These are phyloP conservation scores for Schizophyllum amplum DNA, from an alignment of 1,284 basidiomycete genomes.

Conservation along the genomic window DNA sequence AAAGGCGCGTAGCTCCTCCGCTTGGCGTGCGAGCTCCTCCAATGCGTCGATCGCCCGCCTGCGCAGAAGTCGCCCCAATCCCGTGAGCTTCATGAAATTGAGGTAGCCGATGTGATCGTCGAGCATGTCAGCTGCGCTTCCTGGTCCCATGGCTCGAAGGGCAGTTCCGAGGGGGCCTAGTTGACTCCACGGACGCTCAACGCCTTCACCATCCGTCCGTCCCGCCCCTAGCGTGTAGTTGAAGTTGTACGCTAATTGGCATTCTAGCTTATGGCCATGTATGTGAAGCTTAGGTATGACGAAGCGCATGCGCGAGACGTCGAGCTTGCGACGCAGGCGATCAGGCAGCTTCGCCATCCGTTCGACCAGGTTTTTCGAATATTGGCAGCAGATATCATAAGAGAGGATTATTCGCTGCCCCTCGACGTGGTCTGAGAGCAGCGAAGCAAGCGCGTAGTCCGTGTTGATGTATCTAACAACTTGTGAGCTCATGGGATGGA, in stretches of 20 bases:
- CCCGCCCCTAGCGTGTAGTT: slow-evolving; percentile 15
- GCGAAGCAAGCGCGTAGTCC: slow-evolving; percentile 15
- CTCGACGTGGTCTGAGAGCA: background rate
- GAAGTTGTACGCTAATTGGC: slow-evolving; percentile 17
- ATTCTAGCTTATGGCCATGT: slow-evolving; percentile 14
- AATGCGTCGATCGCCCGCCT: background rate
- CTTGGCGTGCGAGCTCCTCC: background rate
- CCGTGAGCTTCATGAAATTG: slow-evolving; percentile 22
- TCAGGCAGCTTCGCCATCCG: slow-evolving; percentile 7
- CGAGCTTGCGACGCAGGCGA: slow-evolving; percentile 16
- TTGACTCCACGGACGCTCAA: slow-evolving; percentile 13
- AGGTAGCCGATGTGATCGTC: slow-evolving; percentile 21
- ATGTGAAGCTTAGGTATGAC: too few species aligned
- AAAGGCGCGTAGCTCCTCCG: background rate
- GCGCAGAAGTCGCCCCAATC: slow-evolving; percentile 5
- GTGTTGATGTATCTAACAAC: slow-evolving; percentile 19
- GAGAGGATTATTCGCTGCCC: slow-evolving; percentile 8
- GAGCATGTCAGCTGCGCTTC: slow-evolving; percentile 17
- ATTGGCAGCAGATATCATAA: slow-evolving; percentile 20
- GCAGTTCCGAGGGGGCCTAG: slow-evolving; percentile 14
- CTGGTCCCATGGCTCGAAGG: slow-evolving; percentile 20
- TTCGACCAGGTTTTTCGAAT: slow-evolving; percentile 9
- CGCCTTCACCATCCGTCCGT: slow-evolving; percentile 21
- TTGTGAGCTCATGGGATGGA: background rate
- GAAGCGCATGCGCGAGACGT: too few species aligned